Conservation (phyloP, 352 stramenopile species). For the Phytophthora hibernalis region DNA sequence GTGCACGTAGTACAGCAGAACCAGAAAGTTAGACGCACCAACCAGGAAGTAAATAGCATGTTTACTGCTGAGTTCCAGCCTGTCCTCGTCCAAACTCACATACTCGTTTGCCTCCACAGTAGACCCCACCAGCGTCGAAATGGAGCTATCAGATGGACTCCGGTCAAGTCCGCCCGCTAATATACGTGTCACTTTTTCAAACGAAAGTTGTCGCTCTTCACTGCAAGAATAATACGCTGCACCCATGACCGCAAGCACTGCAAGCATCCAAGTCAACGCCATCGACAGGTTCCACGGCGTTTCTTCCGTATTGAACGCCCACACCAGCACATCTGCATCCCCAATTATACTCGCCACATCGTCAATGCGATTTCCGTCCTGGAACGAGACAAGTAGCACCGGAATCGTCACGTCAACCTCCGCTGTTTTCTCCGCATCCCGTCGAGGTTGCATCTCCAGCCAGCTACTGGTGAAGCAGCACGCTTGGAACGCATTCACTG, state of each 20-base stretch:
- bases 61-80: slow-evolving; percentile 53
- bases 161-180: slow-evolving; percentile 21
- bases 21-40: slow-evolving; percentile 56
- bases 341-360: slow-evolving; percentile 28
- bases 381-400: slow-evolving; percentile 49
- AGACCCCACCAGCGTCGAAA: slow-evolving; percentile 24
- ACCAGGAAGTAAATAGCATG: slow-evolving; percentile 69
- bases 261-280: slow-evolving; percentile 67
- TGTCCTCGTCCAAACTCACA: slow-evolving; percentile 40
- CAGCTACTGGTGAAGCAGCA: slow-evolving; percentile 62
- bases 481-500: slow-evolving; percentile 38
- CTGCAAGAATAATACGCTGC: slow-evolving; percentile 61
- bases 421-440: background rate
- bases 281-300: slow-evolving; percentile 75
- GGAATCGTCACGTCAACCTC: slow-evolving; percentile 32
- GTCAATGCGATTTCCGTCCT: slow-evolving; percentile 47
- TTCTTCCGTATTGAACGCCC: slow-evolving; percentile 50
- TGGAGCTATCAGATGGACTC: slow-evolving; percentile 22
- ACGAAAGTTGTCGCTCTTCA: slow-evolving; percentile 60
- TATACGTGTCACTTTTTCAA: slow-evolving; percentile 49
- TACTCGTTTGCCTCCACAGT: slow-evolving; percentile 32
- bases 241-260: slow-evolving; percentile 51
- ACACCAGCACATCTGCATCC: slow-evolving; percentile 24
- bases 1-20: slow-evolving; percentile 78
- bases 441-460: slow-evolving; percentile 43